Evolutionary conservation across 1,284 basidiomycete species (phyloP), one percentile per base, ranked within the genome.

Genomic region (Singerocomus rubriflavus): DNA sequence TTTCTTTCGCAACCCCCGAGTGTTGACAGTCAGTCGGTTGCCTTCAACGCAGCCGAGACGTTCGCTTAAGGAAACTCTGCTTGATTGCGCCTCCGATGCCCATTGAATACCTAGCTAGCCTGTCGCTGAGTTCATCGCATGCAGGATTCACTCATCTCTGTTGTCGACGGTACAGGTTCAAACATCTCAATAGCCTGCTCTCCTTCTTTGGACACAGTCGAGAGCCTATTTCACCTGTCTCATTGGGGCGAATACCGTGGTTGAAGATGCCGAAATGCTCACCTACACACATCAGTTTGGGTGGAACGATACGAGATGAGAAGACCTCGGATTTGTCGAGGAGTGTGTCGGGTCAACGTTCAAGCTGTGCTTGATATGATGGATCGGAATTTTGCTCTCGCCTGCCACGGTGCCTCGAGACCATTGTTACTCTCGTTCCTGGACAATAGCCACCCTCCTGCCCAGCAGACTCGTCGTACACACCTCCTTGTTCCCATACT

Each of bases 381-480:
- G n/a, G n/a, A n/a, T n/a, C n/a, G n/a, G n/a, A n/a, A 38, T 40
- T n/a, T 42, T 32, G 32, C 17, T 10, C 12, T 5, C 32, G 8
- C 11, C 11, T 40, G 16, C 30, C n/a, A n/a, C n/a, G 7, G 25
- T 32, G 8, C 44, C 29, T 33, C 4, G 10, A 16, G 34, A 43
- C 42, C 10, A 26, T 46, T 32, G 35, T 49, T 47, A n/a, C 9
- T 6, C 7, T 9, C 35, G 52, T 54, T 43, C 39, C 39, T 13
- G 31, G 39, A 40, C 43, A 30, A 49, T 44, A 25, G 25, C 25
- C 26, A 5, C 26, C 6, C 26, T 27, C 25, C 26, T 7, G n/a
- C 17, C 38, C 7, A 16, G 14, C n/a, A 26, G 21, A 39, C 31
- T n/a, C 41, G 25, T 48, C 6, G 21, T 13, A 7, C 35, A 26